phyloP scores from a whole-genome alignment of 257 asterid genomes.

The Primulina eburnea region DNA sequence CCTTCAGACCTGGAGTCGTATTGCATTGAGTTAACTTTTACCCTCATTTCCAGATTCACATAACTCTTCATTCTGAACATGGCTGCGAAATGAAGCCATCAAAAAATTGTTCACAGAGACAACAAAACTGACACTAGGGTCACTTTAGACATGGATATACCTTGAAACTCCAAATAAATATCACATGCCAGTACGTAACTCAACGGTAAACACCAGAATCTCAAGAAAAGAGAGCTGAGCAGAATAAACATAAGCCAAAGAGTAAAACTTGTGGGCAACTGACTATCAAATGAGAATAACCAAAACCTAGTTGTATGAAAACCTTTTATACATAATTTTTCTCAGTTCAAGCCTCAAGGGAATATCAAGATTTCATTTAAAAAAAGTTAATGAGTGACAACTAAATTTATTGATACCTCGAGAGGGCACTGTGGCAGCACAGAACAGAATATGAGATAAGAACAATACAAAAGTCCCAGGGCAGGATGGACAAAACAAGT shows the following conservation, averaged over 20 bases:
- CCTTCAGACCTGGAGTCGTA: constrained; percentile 37
- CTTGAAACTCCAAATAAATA: constrained; percentile 4
- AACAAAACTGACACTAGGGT: constrained; percentile 36
- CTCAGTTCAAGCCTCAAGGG: neutral
- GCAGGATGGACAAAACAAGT: constrained; percentile 89
- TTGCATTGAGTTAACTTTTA: constrained; percentile 28
- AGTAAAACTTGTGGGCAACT: neutral
- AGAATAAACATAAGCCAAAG: no score
- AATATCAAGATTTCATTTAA: constrained; percentile 20
- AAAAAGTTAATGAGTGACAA: constrained; percentile 20
- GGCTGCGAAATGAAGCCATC: constrained; percentile 86
- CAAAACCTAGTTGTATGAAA: constrained; percentile 14
- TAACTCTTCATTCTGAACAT: constrained; percentile 51
- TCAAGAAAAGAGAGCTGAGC: no score
- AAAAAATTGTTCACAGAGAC: constrained; percentile 62
- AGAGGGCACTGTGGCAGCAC: constrained; percentile 74
- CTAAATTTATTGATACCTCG: constrained; percentile 50
- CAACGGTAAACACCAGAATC: constrained; percentile 3
- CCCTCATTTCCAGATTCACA: constrained; percentile 39
- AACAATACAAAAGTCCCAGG: constrained; percentile 77
- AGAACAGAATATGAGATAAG: constrained; percentile 60
- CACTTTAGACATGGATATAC: constrained; percentile 17
- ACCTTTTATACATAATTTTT: neutral
- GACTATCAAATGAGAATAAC: constrained; percentile 1
- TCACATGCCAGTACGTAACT: neutral